These are phyloP conservation scores for Cucurbita moschata DNA, from an alignment of 306 rosid genomes.

Conservation along the genomic window DNA sequence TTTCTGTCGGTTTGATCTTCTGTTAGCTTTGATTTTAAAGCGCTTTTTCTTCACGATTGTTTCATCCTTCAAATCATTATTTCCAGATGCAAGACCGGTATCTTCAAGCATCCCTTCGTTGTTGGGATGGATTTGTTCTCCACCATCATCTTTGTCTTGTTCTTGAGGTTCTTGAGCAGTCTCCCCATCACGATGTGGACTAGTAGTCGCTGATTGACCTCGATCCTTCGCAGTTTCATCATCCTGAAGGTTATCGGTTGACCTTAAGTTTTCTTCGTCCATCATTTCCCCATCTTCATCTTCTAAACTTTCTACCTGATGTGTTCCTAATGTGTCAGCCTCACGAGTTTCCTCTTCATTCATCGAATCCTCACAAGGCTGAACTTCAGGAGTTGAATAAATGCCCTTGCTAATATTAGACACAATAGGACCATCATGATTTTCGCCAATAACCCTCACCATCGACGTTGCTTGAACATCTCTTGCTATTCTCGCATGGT, in stretches of 20 bases:
- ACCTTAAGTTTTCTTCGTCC: constrained; percentile 9
- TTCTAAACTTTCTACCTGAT: neutral
- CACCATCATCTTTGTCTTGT: constrained; percentile 3
- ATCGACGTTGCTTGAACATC: neutral
- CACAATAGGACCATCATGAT: neutral
- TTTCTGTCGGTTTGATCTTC: neutral
- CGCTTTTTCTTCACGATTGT: constrained; percentile 3
- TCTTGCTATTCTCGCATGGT: neutral
- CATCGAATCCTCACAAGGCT: constrained; percentile 4
- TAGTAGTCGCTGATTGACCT: neutral
- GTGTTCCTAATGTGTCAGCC: constrained; percentile 1
- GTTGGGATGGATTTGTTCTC: constrained; percentile 8
- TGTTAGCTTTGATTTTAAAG: constrained; percentile 21
- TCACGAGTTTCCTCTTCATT: neutral
- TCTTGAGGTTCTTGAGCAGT: constrained; percentile 4
- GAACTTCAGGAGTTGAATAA: neutral
- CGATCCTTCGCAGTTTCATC: constrained; percentile 9
- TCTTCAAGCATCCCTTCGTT: constrained; percentile 7
- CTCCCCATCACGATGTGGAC: neutral
- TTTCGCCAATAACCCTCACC: constrained; percentile 13
- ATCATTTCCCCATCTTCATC: constrained; percentile 1
- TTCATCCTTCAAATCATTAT: constrained; percentile 12
- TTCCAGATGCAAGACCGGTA: constrained; percentile 20
- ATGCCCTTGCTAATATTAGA: constrained; percentile 2
- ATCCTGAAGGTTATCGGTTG: neutral